phyloP scores from a whole-genome alignment of 2,329 filamentous ascomycete genomes.

The Fusarium chuoi region DNA sequence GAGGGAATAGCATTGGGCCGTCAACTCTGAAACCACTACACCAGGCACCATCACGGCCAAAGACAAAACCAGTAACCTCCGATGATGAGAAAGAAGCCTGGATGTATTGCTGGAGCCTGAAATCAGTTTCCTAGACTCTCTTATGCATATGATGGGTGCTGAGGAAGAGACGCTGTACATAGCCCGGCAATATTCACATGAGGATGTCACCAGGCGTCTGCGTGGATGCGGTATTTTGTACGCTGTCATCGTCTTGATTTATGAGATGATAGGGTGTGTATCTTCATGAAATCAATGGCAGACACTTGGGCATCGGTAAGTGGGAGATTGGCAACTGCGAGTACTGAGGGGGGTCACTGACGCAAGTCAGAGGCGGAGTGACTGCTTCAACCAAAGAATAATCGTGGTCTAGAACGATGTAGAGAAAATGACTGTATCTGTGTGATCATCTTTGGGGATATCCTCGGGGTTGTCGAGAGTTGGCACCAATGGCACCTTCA shows the following conservation, averaged over 20 bases:
- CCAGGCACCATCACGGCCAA: not conserved
- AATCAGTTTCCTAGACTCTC: not conserved
- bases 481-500: not conserved
- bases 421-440: accelerated
- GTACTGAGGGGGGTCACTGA: not conserved
- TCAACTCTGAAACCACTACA: not conserved
- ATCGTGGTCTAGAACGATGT: too few relatives aligned
- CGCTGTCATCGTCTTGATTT: accelerated
- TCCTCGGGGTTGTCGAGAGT: not conserved
- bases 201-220: not conserved
- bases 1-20: not conserved
- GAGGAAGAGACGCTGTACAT: not conserved
- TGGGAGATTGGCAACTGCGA: not conserved
- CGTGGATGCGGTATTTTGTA: accelerated
- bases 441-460: not conserved
- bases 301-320: not conserved
- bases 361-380: not conserved
- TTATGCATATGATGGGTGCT: not conserved
- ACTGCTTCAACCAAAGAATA: not conserved
- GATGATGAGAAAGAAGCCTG: not conserved
- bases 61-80: not conserved
- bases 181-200: not conserved
- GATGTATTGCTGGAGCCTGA: not conserved
- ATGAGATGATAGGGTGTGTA: not conserved
- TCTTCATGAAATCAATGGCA: accelerated